These are phyloP conservation scores for Plectranthus barbatus DNA, from an alignment of 257 asterid genomes.

Conservation along the genomic window DNA sequence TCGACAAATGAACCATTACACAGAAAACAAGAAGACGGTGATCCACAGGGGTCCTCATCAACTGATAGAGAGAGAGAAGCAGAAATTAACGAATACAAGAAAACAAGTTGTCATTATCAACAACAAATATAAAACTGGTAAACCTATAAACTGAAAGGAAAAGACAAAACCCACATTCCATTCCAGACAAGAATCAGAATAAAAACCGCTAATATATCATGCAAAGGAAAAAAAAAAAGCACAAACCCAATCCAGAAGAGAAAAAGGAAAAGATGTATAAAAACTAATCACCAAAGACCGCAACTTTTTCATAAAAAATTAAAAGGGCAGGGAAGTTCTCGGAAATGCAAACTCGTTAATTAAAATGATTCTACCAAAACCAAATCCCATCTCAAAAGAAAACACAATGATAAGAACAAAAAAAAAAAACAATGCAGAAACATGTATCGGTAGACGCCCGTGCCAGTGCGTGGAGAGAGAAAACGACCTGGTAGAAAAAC, in stretches of 20 bases:
- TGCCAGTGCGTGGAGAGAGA: constrained; percentile 9
- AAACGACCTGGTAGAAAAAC: constrained; percentile 29
- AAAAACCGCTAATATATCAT: constrained; percentile 2
- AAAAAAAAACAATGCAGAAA: constrained; percentile 11
- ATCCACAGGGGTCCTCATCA: constrained; percentile 13
- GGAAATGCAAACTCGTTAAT: constrained; percentile 18
- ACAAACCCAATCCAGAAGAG: constrained; percentile 15
- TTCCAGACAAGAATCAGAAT: constrained; percentile 24
- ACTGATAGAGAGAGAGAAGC: constrained; percentile 1
- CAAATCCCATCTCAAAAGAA: constrained; percentile 11
- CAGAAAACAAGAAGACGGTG: constrained; percentile 5
- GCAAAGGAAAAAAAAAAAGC: not conserved
- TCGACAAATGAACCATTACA: not conserved
- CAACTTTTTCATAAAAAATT: not conserved
- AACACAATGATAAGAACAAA: constrained; percentile 8
- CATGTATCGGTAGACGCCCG: not conserved
- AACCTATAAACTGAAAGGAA: constrained; percentile 4
- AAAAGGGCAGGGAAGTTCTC: constrained; percentile 13
- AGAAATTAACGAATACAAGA: too few relatives aligned
- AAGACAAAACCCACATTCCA: constrained; percentile 24
- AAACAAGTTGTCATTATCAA: constrained; percentile 22
- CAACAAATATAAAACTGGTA: not conserved
- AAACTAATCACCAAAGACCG: not conserved
- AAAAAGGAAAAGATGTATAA: constrained; percentile 16
- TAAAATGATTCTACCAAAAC: not conserved